A percentile compares a stretch with the other conserved stretches of the same genome.
These are phyloP conservation scores for Cichorium intybus DNA, from an alignment of 140 eudicot genomes.

Conservation along the genomic window DNA sequence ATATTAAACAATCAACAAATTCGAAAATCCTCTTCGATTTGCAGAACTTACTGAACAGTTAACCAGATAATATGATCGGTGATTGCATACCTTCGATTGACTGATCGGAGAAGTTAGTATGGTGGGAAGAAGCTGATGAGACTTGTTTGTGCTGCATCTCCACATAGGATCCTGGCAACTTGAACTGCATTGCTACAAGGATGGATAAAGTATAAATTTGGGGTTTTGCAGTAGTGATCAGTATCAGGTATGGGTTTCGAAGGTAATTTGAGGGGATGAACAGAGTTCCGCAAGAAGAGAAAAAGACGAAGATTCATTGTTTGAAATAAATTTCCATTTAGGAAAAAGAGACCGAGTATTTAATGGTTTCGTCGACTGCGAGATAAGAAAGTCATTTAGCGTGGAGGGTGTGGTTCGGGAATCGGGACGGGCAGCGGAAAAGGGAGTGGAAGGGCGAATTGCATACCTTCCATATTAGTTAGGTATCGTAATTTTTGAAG, in stretches of 20 bases:
- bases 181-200: neutral
- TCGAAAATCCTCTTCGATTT: too few species aligned
- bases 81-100: neutral
- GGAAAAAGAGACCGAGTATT: neutral
- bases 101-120: neutral
- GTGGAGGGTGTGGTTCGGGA: too few species aligned
- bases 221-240: neutral
- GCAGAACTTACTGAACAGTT: too few species aligned
- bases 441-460: too few species aligned
- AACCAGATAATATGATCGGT: too few species aligned
- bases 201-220: neutral
- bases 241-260: too few species aligned
- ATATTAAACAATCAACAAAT: too few species aligned
- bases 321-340: neutral
- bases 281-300: neutral
- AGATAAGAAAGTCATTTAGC: too few species aligned
- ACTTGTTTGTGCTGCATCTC: neutral
- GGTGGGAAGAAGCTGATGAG: neutral
- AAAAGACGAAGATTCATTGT: neutral
- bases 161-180: neutral
- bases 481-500: too few species aligned
- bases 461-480: too few species aligned
- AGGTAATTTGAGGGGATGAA: neutral
- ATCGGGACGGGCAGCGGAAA: too few species aligned
- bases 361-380: too few species aligned